Percentiles rank a stretch among this genome's conserved stretches.
Evolutionary conservation across 257 asterid species (phyloP).

Genomic region (Przewalskia tangutica): DNA sequence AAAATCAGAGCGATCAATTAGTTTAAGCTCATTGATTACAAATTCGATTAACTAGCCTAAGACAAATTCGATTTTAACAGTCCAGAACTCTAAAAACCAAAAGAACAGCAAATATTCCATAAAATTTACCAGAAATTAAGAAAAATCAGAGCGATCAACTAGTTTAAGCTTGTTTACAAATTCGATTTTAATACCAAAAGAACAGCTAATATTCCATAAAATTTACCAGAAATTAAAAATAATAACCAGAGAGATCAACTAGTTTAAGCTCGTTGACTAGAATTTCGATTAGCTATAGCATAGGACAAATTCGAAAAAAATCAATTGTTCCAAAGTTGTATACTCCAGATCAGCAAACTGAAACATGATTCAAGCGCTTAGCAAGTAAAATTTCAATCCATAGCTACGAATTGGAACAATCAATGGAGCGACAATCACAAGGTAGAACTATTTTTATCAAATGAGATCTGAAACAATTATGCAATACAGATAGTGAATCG

Average conservation of each 20-base stretch:
- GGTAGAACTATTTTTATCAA: background rate
- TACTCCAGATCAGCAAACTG: background rate
- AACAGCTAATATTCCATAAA: background rate
- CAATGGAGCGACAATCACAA: background rate
- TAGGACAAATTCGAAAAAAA: background rate
- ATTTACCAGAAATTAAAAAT: background rate
- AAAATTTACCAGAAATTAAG: background rate
- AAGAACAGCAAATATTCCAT: background rate
- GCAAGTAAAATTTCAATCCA: background rate
- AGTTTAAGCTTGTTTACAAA: background rate
- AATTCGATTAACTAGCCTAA: background rate
- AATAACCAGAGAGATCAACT: background rate
- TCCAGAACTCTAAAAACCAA: background rate
- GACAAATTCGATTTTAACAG: background rate
- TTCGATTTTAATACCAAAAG: background rate
- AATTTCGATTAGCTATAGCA: background rate
- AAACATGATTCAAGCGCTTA: background rate
- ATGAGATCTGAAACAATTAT: background rate
- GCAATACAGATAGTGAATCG: background rate
- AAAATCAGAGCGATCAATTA: background rate
- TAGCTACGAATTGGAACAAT: background rate
- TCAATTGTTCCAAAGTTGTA: background rate
- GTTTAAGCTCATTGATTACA: background rate
- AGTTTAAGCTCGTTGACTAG: background rate
- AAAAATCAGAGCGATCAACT: background rate